Evolutionary conservation across 2,329 filamentous ascomycete species (phyloP).

Genomic region (Neopestalotiopsis rosae): DNA sequence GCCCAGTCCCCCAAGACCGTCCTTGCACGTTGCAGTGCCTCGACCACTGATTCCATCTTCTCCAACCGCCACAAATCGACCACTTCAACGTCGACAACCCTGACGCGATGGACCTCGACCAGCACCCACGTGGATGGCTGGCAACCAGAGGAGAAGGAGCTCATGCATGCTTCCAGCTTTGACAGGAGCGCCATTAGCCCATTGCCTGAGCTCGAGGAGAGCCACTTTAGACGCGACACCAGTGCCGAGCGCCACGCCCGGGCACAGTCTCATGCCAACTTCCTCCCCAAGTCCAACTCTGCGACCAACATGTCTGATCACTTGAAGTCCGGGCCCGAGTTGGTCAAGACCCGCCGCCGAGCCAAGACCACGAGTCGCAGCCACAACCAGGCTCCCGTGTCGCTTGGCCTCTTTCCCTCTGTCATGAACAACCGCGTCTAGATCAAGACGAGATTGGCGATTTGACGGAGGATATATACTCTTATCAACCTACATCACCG

Average conservation of each 20-base stretch:
- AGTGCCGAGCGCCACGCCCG: conserved; percentile 33
- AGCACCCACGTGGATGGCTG: conserved; percentile 42
- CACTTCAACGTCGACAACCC: conserved; percentile 57
- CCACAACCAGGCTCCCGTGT: conserved; percentile 29
- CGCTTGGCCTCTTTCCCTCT: conserved; percentile 38
- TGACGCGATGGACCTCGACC: conserved; percentile 60
- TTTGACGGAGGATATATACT: background rate
- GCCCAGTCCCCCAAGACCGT: conserved; percentile 29
- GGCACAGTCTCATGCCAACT: conserved; percentile 36
- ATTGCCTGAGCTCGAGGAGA: conserved; percentile 16
- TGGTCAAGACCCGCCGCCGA: conserved; percentile 32
- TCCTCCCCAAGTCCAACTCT: conserved; percentile 24
- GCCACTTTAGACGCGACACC: conserved; percentile 21
- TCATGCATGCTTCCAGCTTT: conserved; percentile 20
- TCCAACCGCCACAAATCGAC: conserved; percentile 59
- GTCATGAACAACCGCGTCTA: conserved; percentile 3
- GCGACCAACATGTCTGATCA: conserved; percentile 23
- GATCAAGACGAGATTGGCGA: background rate
- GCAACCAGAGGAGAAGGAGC: conserved; percentile 25
- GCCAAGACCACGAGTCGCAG: conserved; percentile 39
- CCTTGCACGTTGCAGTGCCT: conserved; percentile 57
- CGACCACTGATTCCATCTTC: conserved; percentile 56
- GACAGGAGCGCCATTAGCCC: conserved; percentile 18
- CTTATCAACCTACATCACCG: background rate
- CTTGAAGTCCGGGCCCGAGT: conserved; percentile 24